A percentile compares a stretch with the other conserved stretches of the same genome.
Evolutionary conservation across 2,329 filamentous ascomycete genomes (phyloP).

Genomic region (Sarocladium oryzae): DNA sequence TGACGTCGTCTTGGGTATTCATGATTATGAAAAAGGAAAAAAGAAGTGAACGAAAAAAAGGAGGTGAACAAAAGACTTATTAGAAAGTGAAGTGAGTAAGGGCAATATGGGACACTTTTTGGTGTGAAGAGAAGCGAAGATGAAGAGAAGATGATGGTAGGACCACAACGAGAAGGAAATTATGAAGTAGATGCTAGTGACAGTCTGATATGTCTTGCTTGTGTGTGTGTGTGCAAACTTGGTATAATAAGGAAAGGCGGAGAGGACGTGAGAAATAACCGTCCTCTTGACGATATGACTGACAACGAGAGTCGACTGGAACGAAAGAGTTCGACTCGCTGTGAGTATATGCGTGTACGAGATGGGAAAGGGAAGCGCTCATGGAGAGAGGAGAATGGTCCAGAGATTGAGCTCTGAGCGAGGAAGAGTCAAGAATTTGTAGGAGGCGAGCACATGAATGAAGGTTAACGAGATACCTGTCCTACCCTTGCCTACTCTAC

Average conservation of each 20-base stretch:
- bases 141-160: too few species aligned
- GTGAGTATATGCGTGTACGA: not conserved
- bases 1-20: slow-evolving; percentile 22
- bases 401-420: not conserved
- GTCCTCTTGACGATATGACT: not conserved
- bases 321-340: slow-evolving; percentile 9
- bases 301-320: slow-evolving; percentile 1
- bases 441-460: not conserved
- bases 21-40: too few species aligned
- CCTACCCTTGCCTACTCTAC: too few species aligned
- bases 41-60: not conserved
- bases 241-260: not conserved
- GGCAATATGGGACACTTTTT: too few species aligned
- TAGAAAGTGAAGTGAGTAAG: not conserved
- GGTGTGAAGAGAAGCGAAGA: too few species aligned
- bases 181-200: slow-evolving; percentile 1
- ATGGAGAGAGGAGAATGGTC: not conserved
- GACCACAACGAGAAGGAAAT: too few species aligned
- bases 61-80: not conserved
- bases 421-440: not conserved
- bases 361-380: slow-evolving; percentile 6
- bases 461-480: too few species aligned
- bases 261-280: not conserved
- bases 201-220: slow-evolving; percentile 5
- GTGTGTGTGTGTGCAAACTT: not conserved